Conservation (phyloP, 2,329 filamentous ascomycete genomes). For the Xylaria sp. region DNA sequence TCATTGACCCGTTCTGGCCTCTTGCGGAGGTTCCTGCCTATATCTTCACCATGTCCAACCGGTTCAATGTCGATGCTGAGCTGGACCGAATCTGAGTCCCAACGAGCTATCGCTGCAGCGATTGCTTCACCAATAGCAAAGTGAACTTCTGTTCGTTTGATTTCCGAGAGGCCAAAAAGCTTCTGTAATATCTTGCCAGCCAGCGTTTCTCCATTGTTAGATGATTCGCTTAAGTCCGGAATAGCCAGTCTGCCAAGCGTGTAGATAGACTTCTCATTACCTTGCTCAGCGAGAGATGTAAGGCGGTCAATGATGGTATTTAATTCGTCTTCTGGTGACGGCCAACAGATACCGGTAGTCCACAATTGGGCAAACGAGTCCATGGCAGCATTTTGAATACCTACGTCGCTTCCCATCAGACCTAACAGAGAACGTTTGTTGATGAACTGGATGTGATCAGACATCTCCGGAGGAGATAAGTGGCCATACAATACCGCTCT, state of each 20-base stretch:
- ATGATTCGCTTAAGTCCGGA: constrained; percentile 55
- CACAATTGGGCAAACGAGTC: constrained; percentile 49
- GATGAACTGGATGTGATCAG: constrained; percentile 44
- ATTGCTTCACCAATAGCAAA: constrained; percentile 92
- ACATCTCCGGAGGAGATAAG: constrained; percentile 30
- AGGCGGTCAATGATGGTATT: constrained; percentile 71
- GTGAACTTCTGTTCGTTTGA: constrained; percentile 86
- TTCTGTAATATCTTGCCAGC: constrained; percentile 70
- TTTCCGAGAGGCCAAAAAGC: constrained; percentile 81
- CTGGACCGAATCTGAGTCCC: constrained; percentile 82
- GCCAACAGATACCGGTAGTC: constrained; percentile 46
- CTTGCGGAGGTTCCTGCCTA: constrained; percentile 49
- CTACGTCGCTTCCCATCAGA: constrained; percentile 38
- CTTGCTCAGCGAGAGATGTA: constrained; percentile 70
- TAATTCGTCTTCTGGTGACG: constrained; percentile 55
- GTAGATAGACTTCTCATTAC: constrained; percentile 83
- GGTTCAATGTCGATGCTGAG: constrained; percentile 80
- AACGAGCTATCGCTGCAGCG: constrained; percentile 79
- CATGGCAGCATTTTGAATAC: constrained; percentile 45
- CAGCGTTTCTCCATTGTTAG: constrained; percentile 48
- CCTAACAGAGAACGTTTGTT: constrained; percentile 36
- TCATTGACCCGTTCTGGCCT: constrained; percentile 57
- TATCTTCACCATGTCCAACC: constrained; percentile 50
- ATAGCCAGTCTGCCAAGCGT: constrained; percentile 81
- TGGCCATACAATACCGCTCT: constrained; percentile 45